These are phyloP conservation scores for Pyrus hybrid DNA, from an alignment of 331 rosid genomes.

Conservation along the genomic window DNA sequence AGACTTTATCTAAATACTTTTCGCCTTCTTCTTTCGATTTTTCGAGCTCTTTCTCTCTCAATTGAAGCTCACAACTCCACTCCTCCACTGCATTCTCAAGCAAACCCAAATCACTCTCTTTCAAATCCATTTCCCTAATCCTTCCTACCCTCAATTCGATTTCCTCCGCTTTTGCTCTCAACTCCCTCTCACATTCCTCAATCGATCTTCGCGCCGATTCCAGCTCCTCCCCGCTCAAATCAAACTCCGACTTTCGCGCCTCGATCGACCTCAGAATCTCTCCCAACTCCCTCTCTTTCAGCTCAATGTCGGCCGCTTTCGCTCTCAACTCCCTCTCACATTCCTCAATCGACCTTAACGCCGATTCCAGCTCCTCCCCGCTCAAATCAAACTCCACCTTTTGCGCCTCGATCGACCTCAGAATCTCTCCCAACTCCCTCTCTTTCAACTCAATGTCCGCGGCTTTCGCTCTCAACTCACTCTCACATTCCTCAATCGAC, in stretches of 20 bases:
- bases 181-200: not conserved
- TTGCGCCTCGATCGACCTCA: too few species aligned
- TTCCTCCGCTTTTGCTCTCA: too few species aligned
- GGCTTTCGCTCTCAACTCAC: not conserved
- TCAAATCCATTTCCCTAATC: too few species aligned
- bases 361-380: too few species aligned
- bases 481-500: not conserved
- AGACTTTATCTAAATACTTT: not conserved
- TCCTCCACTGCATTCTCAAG: not conserved
- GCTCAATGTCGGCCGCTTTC: not conserved
- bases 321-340: too few species aligned
- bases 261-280: not conserved
- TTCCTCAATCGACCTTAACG: too few species aligned
- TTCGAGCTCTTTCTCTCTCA: not conserved
- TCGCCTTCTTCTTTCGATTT: not conserved
- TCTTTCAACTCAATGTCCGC: not conserved
- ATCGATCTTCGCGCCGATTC: not conserved
- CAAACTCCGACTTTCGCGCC: not conserved
- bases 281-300: constrained; percentile 16
- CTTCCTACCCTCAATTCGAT: too few species aligned
- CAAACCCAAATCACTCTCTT: too few species aligned
- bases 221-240: not conserved
- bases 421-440: not conserved
- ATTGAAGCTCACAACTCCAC: not conserved
- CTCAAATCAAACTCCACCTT: too few species aligned